These are phyloP conservation scores for Talaromyces islandicus DNA, from an alignment of 2,329 filamentous ascomycete genomes.

Conservation along the genomic window DNA sequence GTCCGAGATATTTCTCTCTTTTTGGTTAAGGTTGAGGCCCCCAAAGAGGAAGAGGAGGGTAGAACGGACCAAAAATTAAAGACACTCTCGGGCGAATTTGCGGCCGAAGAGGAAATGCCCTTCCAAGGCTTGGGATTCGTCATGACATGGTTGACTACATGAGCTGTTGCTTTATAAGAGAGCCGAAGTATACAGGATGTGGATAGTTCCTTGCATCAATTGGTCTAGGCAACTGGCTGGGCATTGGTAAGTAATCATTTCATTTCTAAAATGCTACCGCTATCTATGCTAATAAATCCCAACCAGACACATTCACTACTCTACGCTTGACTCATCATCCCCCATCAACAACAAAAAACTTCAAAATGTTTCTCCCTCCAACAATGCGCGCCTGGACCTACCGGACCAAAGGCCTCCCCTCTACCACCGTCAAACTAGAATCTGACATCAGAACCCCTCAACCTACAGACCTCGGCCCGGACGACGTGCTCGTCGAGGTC, in stretches of 20 bases:
- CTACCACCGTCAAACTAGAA: neutral
- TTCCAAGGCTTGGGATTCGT: neutral
- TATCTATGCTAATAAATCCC: neutral
- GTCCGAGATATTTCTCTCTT: neutral
- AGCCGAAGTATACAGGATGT: neutral
- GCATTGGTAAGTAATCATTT: neutral
- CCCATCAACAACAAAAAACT: neutral
- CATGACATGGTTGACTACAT: neutral
- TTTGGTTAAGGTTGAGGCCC: neutral
- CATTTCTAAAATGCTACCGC: neutral
- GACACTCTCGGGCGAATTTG: neutral
- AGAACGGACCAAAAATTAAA: neutral
- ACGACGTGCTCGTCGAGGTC: conserved; percentile 1
- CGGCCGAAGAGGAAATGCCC: neutral
- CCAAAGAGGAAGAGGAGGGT: too few species aligned
- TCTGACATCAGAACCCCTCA: neutral
- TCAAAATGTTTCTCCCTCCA: neutral
- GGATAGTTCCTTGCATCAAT: too few species aligned
- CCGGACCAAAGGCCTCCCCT: neutral
- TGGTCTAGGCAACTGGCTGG: too few species aligned
- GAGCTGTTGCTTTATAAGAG: neutral
- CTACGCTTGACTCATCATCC: neutral
- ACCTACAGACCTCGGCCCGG: neutral
- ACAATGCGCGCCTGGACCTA: conserved; percentile 7
- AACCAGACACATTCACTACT: neutral